Evolutionary conservation across 2,329 filamentous ascomycete species (phyloP).

Genomic region (Mycosphaerelloides madeirae): DNA sequence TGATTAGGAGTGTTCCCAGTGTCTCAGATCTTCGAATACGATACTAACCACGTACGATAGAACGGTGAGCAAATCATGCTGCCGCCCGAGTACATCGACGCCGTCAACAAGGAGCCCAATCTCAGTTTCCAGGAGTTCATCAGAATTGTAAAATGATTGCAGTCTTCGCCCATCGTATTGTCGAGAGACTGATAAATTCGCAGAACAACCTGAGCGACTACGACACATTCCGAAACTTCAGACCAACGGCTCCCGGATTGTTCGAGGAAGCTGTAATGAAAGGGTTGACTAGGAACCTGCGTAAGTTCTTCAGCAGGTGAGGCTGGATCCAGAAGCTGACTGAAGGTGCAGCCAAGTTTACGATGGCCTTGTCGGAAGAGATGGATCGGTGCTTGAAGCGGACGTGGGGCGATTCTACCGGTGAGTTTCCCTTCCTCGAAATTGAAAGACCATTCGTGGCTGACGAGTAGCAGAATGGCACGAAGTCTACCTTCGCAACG

Average conservation of each 20-base stretch:
- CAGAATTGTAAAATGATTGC: neutral
- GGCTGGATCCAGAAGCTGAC: too few species aligned
- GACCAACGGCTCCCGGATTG: slow-evolving; percentile 1
- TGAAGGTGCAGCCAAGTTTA: slow-evolving; percentile 2
- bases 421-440: too few species aligned
- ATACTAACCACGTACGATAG: slow-evolving; percentile 3
- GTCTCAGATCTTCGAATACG: too few species aligned
- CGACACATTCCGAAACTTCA: slow-evolving; percentile 9
- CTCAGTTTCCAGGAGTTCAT: slow-evolving; percentile 1
- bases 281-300: slow-evolving; percentile 11
- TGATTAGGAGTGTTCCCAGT: too few species aligned
- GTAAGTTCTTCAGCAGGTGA: neutral
- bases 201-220: slow-evolving; percentile 3
- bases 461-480: slow-evolving; percentile 5
- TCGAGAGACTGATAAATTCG: too few species aligned
- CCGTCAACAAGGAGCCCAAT: neutral
- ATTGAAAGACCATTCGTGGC: too few species aligned
- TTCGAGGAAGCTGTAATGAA: slow-evolving; percentile 15
- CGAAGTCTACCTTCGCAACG: slow-evolving; percentile 17
- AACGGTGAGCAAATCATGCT: slow-evolving; percentile 6
- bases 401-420: neutral
- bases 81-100: slow-evolving; percentile 10
- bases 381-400: slow-evolving; percentile 5
- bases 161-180: too few species aligned
- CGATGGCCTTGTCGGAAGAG: slow-evolving; percentile 4